phyloP scores from a whole-genome alignment of 2,329 filamentous ascomycete species.

The Cladosporium sp. region DNA sequence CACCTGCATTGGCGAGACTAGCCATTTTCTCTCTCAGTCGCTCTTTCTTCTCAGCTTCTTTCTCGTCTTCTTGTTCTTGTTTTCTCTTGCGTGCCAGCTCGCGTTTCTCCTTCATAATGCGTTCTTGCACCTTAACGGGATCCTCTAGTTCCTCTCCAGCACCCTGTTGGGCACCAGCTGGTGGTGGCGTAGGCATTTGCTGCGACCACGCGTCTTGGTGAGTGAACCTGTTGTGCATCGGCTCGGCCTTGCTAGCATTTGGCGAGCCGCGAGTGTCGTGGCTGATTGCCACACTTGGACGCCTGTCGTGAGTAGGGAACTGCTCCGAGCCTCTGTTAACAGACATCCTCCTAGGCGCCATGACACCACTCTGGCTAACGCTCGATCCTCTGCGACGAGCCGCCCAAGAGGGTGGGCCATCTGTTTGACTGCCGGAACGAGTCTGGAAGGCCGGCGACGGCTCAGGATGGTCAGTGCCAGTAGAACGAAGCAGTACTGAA shows the following conservation, averaged over 20 bases:
- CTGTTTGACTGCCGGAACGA: conserved; percentile 66
- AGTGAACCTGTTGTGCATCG: conserved; percentile 29
- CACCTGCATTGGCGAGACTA: conserved; percentile 35
- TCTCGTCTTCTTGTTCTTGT: conserved; percentile 34
- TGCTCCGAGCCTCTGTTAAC: conserved; percentile 51
- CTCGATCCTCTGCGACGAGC: conserved; percentile 80
- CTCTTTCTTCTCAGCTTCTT: conserved; percentile 35
- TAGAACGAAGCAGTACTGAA: conserved; percentile 75
- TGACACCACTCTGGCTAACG: conserved; percentile 77
- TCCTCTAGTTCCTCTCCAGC: conserved; percentile 50
- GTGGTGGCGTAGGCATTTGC: conserved; percentile 35
- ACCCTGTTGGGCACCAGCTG: conserved; percentile 21
- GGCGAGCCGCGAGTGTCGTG: conserved; percentile 40
- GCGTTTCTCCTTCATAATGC: conserved; percentile 48
- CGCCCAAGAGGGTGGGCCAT: conserved; percentile 59
- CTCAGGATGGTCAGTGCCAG: conserved; percentile 68
- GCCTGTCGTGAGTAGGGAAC: conserved; percentile 42
- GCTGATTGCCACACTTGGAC: conserved; percentile 31
- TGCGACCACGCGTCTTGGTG: conserved; percentile 38
- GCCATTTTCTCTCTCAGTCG: conserved; percentile 40
- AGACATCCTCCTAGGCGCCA: conserved; percentile 66
- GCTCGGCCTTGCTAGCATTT: conserved; percentile 25
- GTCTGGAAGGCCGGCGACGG: conserved; percentile 87
- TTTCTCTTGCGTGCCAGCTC: conserved; percentile 32
- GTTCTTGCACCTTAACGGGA: conserved; percentile 65